Base-by-base conservation (phyloP, 495 filamentous ascomycete species). In the Terfezia boudieri region DNA sequence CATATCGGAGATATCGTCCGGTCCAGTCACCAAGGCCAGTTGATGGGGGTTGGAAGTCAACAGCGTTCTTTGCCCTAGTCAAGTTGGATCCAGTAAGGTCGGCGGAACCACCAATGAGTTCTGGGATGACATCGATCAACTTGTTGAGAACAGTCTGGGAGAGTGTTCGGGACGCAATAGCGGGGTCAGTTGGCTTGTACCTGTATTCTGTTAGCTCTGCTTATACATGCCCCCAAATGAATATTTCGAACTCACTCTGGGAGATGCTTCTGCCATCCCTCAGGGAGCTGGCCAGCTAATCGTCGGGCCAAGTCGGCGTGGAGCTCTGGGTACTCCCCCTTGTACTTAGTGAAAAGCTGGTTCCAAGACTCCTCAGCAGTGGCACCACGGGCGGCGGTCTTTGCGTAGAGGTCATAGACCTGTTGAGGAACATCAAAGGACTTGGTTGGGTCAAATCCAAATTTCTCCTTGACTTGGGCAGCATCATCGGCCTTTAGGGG, bases 11-110 rank as follows among this genome's bases (percentile, higher is more conserved):
- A 66, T 99, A 99, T 59, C 90, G 87, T 62, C 90, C 90, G 62
- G 72, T 68, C 71, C 83, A 94, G 67, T 86, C 78, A 66, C 92
- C 90, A 64, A 96, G 81, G 54, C 78, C 77, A 53, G 79, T 78
- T 62, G 78, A 73, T 22, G 86, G 84, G 35, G 89, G 92, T 74
- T 99, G 90, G 79, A 96, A 99, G 76, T 99, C 90, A 58, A 85
- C 75, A 46, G 90, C 88, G 55, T 82, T 79, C 82, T 96, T 99
- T 83, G 86, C 94, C 65, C 87, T 80, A 59, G 90, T 99, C 72
- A 96, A 83, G 77, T 96, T 99, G 60, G 90, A 96, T 66, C 84
- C 85, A 60, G 90, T 99, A 76, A 99, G 71, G 75, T 99, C 90
- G 56, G 90, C 90, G 57, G 90, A 99, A 55, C 90, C 90, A 63